These are phyloP conservation scores for Pouteria glomerata DNA, from an alignment of 148 eudicot species.

Conservation along the genomic window DNA sequence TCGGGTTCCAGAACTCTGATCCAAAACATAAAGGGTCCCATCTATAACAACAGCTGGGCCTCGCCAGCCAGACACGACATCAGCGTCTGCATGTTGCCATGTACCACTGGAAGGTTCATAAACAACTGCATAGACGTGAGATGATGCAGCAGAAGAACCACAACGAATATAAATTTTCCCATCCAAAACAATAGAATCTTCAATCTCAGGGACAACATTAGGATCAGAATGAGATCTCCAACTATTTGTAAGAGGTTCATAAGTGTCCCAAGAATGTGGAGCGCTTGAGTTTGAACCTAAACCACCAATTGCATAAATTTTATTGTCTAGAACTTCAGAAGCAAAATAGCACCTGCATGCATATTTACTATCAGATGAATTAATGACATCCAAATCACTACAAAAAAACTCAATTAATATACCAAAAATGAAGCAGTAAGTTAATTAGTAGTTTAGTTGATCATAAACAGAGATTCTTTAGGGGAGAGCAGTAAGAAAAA, in stretches of 20 bases:
- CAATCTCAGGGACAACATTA: constrained; percentile 53
- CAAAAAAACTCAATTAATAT: background rate
- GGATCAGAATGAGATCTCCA: constrained; percentile 65
- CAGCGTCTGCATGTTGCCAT: constrained; percentile 60
- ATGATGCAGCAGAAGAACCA: constrained; percentile 49
- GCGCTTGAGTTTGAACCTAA: constrained; percentile 51
- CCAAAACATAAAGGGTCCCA: constrained; percentile 58
- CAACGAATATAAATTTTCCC: constrained; percentile 60
- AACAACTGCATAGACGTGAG: constrained; percentile 46
- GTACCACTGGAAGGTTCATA: constrained; percentile 55
- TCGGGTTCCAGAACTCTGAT: constrained; percentile 65
- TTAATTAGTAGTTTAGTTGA: background rate
- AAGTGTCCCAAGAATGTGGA: constrained; percentile 69
- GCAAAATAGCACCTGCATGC: constrained; percentile 77
- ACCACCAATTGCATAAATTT: constrained; percentile 82
- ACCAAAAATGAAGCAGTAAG: background rate
- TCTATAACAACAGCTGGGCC: constrained; percentile 71
- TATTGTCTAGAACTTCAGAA: constrained; percentile 54
- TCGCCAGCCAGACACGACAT: constrained; percentile 64
- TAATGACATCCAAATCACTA: constrained; percentile 3
- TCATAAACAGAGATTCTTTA: background rate
- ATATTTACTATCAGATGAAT: constrained; percentile 7
- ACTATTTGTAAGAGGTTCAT: constrained; percentile 31
- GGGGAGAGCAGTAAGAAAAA: background rate
- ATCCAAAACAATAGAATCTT: constrained; percentile 57